Base-by-base conservation (phyloP, 179 eudicot species). In the Drosera spatulata region DNA sequence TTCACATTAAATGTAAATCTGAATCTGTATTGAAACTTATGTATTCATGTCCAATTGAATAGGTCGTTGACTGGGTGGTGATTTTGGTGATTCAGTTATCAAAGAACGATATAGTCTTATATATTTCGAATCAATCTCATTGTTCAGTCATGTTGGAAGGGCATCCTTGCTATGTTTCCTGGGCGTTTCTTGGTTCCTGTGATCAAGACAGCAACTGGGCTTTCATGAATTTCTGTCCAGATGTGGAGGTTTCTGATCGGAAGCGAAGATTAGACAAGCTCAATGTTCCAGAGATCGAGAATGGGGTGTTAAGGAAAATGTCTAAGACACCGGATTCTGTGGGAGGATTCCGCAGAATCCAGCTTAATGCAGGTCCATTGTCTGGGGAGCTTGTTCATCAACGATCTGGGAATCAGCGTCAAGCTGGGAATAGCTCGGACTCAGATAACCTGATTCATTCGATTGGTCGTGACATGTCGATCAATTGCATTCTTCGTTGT, bases 141-240 rank as follows among this genome's bases (percentile, higher is more conserved):
- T 57, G 45, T 49, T 37, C 53, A 73, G 83, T 80, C 51, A 86
- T 88, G 96, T 74, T 88, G 74, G 91, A 88, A 60, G 95, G 78
- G 15, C 72, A 81, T 39, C 71, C 86, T 33, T 79, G 66, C 65
- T 55, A 83, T 73, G 74, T 82, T 49, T 77, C 88, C 4, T 73
- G 88, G 69, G 72, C 74, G 39, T 83, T 74, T 55, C 73, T 66
- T 3, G 73, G 83, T 67, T 74, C 85, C 54, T 78, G 89, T 58
- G 82, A 83, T 59, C 75, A 68, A 37, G 88, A 83, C 10, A 50
- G 55, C 41, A 64, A 67, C 71, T 86, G 91, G 88, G 53, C 63
- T 54, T 79, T 40, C 69, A 75, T 83, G 88, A 77, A 50, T 58
- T 77, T 58, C 71, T 59, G 73, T 51, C 71, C 72, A 1, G 84